Percentiles rank a stretch among this genome's conserved stretches.
Conservation (phyloP, 345 rosid genomes). For the Cardamine chenopodiifolia region DNA sequence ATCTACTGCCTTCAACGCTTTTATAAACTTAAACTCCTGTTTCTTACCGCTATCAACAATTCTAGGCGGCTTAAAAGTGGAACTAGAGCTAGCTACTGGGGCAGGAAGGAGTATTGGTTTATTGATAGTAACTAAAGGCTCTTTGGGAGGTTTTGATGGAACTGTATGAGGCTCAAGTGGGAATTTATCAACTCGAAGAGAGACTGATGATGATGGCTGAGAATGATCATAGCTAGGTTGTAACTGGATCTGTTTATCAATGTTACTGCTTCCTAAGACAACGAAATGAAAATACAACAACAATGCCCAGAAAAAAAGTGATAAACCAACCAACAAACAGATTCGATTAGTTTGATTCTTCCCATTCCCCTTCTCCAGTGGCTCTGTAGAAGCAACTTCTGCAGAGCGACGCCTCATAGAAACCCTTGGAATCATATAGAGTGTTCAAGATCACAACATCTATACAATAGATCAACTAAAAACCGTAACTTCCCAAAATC, state of each 20-base stretch:
- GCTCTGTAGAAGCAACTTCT: constrained; percentile 44
- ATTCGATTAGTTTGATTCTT: constrained; percentile 57
- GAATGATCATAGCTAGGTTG: constrained; percentile 33
- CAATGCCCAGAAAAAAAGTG: constrained; percentile 68
- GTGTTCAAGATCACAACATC: constrained; percentile 34
- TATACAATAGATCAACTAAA: constrained; percentile 5
- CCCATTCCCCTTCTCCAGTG: constrained; percentile 64
- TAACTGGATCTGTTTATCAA: constrained; percentile 45
- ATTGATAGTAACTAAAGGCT: constrained; percentile 15
- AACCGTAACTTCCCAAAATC: constrained; percentile 23
- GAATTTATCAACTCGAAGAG: constrained; percentile 38
- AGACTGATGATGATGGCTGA: constrained; percentile 32
- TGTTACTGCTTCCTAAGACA: constrained; percentile 49
- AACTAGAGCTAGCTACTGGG: not conserved
- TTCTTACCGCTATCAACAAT: constrained; percentile 14
- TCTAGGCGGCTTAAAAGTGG: constrained; percentile 24
- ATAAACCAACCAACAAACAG: constrained; percentile 56
- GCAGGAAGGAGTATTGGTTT: constrained; percentile 30
- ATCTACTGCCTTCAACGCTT: constrained; percentile 70
- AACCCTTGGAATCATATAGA: constrained; percentile 33
- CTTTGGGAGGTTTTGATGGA: constrained; percentile 27
- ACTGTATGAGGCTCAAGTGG: constrained; percentile 38
- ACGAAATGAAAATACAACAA: constrained; percentile 69
- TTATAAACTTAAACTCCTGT: constrained; percentile 55
- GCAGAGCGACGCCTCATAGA: constrained; percentile 74